Percentiles rank a stretch among this genome's conserved stretches.
These are phyloP conservation scores for Candolleomyces aberdarensis DNA, from an alignment of 768 basidiomycete genomes.

Conservation along the genomic window DNA sequence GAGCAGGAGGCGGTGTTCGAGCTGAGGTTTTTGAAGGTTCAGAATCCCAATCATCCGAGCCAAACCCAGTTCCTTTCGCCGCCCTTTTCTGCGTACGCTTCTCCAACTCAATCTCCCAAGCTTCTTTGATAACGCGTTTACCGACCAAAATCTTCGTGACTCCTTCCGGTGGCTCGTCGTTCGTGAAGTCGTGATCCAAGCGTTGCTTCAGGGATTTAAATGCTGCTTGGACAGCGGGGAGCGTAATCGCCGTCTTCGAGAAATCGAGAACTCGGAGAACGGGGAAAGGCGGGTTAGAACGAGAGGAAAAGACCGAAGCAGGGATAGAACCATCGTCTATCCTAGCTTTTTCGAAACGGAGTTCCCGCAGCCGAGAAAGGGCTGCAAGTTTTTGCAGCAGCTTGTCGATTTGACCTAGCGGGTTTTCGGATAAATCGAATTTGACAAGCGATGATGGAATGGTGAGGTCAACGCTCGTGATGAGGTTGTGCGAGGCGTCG, in stretches of 20 bases:
- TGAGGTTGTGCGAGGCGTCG: slow-evolving; percentile 65
- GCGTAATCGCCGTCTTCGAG: slow-evolving; percentile 58
- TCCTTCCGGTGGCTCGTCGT: slow-evolving; percentile 51
- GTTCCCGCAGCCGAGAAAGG: slow-evolving; percentile 53
- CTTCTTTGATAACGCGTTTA: slow-evolving; percentile 66
- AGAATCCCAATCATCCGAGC: slow-evolving; percentile 26
- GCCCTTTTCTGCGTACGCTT: slow-evolving; percentile 41
- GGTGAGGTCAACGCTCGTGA: slow-evolving; percentile 54
- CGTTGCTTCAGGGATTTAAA: slow-evolving; percentile 47
- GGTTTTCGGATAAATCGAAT: slow-evolving; percentile 65
- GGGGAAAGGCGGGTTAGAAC: slow-evolving; percentile 43
- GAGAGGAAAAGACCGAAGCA: slow-evolving; percentile 31
- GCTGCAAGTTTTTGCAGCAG: slow-evolving; percentile 47
- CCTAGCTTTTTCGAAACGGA: slow-evolving; percentile 52
- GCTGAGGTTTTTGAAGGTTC: slow-evolving; percentile 3
- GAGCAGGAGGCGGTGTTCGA: slow-evolving; percentile 5
- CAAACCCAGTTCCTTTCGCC: slow-evolving; percentile 26
- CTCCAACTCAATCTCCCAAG: slow-evolving; percentile 80
- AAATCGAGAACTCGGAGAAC: slow-evolving; percentile 58
- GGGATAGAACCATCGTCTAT: slow-evolving; percentile 62
- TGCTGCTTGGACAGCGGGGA: slow-evolving; percentile 40
- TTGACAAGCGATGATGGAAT: slow-evolving; percentile 56
- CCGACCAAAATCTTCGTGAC: slow-evolving; percentile 59
- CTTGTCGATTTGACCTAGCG: slow-evolving; percentile 44
- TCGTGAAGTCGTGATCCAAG: slow-evolving; percentile 52